These are phyloP conservation scores for Globisporangium spinosum DNA, from an alignment of 352 stramenopile genomes.

Conservation along the genomic window DNA sequence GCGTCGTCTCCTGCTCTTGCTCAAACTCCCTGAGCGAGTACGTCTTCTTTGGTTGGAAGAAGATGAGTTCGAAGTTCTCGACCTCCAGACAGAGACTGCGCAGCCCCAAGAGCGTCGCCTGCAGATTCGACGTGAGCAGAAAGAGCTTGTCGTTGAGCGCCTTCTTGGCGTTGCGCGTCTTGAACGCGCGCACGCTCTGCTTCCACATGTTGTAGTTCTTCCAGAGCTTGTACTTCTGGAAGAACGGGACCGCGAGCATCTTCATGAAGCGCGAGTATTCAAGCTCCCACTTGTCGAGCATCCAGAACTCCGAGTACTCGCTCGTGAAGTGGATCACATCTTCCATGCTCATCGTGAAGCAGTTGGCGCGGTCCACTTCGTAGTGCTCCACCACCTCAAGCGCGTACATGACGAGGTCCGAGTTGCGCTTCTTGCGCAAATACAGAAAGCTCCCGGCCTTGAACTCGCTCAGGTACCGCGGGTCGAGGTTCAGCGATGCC, in stretches of 20 bases:
- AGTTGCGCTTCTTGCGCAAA: conserved; percentile 56
- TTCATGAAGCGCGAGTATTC: conserved; percentile 90
- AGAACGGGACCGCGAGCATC: conserved; percentile 90
- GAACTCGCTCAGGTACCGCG: conserved; percentile 73
- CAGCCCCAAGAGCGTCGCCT: conserved; percentile 76
- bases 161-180: conserved; percentile 86
- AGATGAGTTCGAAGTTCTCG: conserved; percentile 56
- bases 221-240: conserved; percentile 91
- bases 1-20: conserved; percentile 54
- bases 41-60: conserved; percentile 61
- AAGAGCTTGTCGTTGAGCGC: conserved; percentile 85
- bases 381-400: conserved; percentile 83
- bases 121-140: conserved; percentile 80
- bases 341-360: conserved; percentile 92
- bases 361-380: conserved; percentile 79
- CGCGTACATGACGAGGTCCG: conserved; percentile 78
- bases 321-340: conserved; percentile 92
- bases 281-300: conserved; percentile 90
- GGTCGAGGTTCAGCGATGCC: conserved; percentile 69
- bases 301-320: conserved; percentile 88
- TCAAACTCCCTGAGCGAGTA: conserved; percentile 85
- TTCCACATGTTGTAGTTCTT: conserved; percentile 95
- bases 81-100: conserved; percentile 74
- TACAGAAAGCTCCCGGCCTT: conserved; percentile 82
- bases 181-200: conserved; percentile 75